Evolutionary conservation across 495 filamentous ascomycete genomes (phyloP).

Genomic region (Aspergillus bertholletiae): DNA sequence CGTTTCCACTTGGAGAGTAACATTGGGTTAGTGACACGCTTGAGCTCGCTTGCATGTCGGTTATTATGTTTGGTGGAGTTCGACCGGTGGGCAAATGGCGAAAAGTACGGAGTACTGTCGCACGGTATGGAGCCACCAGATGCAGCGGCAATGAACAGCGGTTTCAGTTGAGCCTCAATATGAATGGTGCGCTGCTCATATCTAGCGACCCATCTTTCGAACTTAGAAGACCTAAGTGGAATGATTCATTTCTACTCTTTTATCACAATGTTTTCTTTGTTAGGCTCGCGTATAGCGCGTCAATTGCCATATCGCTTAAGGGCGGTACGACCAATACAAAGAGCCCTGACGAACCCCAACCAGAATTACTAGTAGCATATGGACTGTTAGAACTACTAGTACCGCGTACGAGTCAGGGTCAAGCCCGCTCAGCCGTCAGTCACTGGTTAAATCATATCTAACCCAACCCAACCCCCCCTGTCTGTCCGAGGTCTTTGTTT

Average conservation of each 20-base stretch:
- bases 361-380: not conserved
- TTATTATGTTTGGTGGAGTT: not conserved
- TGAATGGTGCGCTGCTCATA: not conserved
- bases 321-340: not conserved
- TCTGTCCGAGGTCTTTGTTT: slow-evolving; percentile 7
- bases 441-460: not conserved
- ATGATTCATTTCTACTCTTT: no score
- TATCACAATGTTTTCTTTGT: not conserved
- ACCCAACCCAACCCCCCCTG: slow-evolving; percentile 2
- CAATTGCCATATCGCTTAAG: not conserved
- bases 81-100: not conserved
- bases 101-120: not conserved
- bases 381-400: not conserved
- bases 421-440: slow-evolving; percentile 1
- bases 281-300: not conserved
- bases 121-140: not conserved
- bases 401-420: slow-evolving; percentile 8
- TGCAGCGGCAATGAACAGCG: not conserved
- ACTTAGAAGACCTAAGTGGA: not conserved
- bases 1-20: not conserved
- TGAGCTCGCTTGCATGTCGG: slow-evolving; percentile 11
- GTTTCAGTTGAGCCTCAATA: not conserved
- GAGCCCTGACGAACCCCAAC: not conserved
- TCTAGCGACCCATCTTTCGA: not conserved
- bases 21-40: not conserved